Percentiles rank a stretch among this genome's conserved stretches.
phyloP scores from a whole-genome alignment of 768 basidiomycete species.

The Pleurotus sapidus region DNA sequence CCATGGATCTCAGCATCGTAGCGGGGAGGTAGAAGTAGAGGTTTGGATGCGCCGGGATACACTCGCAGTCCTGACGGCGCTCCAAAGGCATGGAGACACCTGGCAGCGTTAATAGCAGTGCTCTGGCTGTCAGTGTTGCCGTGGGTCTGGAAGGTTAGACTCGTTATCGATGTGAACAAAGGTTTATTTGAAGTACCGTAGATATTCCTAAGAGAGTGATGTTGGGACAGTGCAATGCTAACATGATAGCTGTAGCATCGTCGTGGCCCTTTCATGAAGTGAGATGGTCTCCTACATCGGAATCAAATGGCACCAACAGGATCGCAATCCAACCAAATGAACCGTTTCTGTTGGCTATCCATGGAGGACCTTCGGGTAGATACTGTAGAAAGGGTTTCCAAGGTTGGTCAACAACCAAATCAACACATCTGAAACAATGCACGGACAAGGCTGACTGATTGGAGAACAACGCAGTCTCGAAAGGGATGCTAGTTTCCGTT shows the following conservation, averaged over 20 bases:
- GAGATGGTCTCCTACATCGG: not conserved
- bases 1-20: constrained; percentile 84
- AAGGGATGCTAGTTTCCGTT: not conserved
- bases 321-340: constrained; percentile 64
- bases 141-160: constrained; percentile 53
- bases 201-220: constrained; percentile 80
- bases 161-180: not conserved
- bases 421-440: not conserved
- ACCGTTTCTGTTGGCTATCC: not conserved
- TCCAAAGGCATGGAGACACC: constrained; percentile 74
- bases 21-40: constrained; percentile 58
- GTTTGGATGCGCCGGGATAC: constrained; percentile 67
- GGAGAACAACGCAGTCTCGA: not conserved
- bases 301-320: constrained; percentile 40
- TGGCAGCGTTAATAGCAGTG: constrained; percentile 72
- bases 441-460: not conserved
- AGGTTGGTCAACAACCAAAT: no score
- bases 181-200: constrained; percentile 45
- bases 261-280: constrained; percentile 71
- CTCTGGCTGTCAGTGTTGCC: constrained; percentile 68
- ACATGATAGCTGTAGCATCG: constrained; percentile 80
- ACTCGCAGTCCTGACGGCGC: constrained; percentile 57
- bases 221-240: constrained; percentile 65
- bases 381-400: no score
- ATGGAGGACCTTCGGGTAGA: not conserved